Evolutionary conservation across 2,329 filamentous ascomycete genomes (phyloP).

Genomic region (Emergomyces orientalis): DNA sequence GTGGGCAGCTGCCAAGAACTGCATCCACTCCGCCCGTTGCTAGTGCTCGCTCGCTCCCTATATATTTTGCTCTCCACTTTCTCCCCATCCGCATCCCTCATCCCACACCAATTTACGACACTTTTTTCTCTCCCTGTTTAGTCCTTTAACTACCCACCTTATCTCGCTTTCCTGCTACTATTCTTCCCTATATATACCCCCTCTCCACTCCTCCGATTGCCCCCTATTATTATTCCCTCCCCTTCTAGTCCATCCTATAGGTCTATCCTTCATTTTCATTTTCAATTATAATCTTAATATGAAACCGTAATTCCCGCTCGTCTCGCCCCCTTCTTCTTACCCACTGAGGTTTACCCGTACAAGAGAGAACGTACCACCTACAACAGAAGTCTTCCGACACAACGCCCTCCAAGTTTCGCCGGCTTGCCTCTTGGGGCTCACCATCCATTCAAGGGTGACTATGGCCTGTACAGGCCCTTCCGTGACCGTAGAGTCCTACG

Average conservation of each 20-base stretch:
- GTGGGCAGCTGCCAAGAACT: no score
- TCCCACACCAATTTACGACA: no score
- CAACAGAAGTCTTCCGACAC: background rate
- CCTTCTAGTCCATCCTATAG: background rate
- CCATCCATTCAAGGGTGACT: constrained; percentile 1
- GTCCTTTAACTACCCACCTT: no score
- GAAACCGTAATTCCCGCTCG: background rate
- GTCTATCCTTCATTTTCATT: background rate
- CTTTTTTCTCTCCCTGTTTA: no score
- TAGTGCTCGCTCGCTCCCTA: no score
- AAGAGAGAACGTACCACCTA: background rate
- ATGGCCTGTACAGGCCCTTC: constrained; percentile 35
- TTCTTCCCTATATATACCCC: background rate
- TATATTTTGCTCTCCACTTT: no score
- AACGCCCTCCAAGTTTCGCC: background rate
- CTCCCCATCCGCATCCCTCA: no score
- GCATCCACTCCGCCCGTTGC: no score
- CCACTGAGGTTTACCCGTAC: background rate
- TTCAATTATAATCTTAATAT: background rate
- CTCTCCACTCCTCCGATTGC: constrained; percentile 11
- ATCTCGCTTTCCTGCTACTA: background rate
- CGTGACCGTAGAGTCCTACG: constrained; percentile 32
- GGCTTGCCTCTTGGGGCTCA: background rate
- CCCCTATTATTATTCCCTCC: background rate
- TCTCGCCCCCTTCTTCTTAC: background rate